Base-by-base conservation (phyloP, 2,329 filamentous ascomycete species). In the Arthrobotrys megalospora region DNA sequence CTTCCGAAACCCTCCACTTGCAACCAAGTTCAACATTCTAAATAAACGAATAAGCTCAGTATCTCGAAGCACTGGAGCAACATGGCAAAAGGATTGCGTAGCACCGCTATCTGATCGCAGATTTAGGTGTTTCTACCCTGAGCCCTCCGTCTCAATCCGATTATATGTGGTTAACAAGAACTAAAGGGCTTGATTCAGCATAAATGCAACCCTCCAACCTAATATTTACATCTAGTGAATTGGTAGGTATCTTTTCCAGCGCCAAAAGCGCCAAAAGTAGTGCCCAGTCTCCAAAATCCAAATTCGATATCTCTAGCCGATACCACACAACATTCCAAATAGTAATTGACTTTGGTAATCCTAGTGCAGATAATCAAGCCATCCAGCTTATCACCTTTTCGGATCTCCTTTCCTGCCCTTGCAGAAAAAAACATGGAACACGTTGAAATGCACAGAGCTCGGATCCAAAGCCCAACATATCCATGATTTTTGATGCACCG, bases 321-420 rank as follows among this genome's bases (percentile, higher is more conserved):
- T 58, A 58, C 52, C 34, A 58, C 52, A n/a, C 12, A 24, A 38
- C 12, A 58, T 58, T 58, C 16, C 32, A 58, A 58, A 58, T 58
- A 58, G 6, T 53, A 38, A 58, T 53, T 14, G 6, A 58, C 8
- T 19, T 32, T 19, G 32, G 12, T 32, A 24, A 58, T 38, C 52
- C n/a, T 19, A 38, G 32, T 6, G 16, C n/a, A 58, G 32, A 19
- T 21, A 19, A 36, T 12, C n/a, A 38, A 12, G 6, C 10, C 32
- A 28, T 38, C 16, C 52, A n/a, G 8, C 4, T 45, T 38, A 19
- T 58, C 52, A 38, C 52, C 21, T 28, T 34, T 38, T 58, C 52
- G 34, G 52, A 58, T 21, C 34, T 38, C 32, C 34, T 19, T 38
- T 58, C 52, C 52, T 58, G n/a, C 52, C 52, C 32, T 58, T 41